Conservation (phyloP, 2,329 filamentous ascomycete genomes). For the Bisporella sp. region DNA sequence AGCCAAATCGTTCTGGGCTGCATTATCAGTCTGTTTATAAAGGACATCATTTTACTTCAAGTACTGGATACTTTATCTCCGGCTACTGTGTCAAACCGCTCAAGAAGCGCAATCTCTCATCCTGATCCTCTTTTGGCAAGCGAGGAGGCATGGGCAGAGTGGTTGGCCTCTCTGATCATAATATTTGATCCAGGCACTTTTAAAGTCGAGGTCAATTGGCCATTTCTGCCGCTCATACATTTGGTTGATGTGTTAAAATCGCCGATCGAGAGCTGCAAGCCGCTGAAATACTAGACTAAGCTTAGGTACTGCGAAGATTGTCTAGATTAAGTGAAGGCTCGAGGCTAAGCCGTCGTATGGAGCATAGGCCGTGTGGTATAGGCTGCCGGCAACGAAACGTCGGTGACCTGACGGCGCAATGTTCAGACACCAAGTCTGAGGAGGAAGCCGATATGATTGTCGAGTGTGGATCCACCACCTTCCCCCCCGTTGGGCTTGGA, state of each 20-base stretch:
- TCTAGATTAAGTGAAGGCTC: neutral
- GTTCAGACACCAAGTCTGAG: too few species aligned
- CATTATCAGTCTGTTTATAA: neutral
- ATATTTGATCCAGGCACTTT: neutral
- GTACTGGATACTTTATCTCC: neutral
- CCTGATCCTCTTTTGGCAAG: neutral
- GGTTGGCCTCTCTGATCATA: neutral
- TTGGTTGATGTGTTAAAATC: neutral
- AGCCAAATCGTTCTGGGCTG: too few species aligned
- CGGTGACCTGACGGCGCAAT: too few species aligned
- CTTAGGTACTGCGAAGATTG: neutral
- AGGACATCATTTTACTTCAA: neutral
- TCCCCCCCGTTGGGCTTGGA: too few species aligned
- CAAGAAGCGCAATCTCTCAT: neutral
- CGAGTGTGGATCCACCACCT: too few species aligned
- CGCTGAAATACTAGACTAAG: neutral
- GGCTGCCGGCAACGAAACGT: conserved; percentile 13
- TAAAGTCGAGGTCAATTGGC: neutral
- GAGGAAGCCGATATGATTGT: too few species aligned
- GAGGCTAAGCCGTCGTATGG: conserved; percentile 4
- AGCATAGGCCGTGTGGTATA: conserved; percentile 1
- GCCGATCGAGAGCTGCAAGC: neutral
- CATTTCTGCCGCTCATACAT: neutral
- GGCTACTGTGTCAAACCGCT: neutral
- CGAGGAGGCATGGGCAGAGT: neutral